Evolutionary conservation across 2,329 filamentous ascomycete species (phyloP), one percentile per base, ranked within the genome.

Genomic region (Calonectria ilicicola): DNA sequence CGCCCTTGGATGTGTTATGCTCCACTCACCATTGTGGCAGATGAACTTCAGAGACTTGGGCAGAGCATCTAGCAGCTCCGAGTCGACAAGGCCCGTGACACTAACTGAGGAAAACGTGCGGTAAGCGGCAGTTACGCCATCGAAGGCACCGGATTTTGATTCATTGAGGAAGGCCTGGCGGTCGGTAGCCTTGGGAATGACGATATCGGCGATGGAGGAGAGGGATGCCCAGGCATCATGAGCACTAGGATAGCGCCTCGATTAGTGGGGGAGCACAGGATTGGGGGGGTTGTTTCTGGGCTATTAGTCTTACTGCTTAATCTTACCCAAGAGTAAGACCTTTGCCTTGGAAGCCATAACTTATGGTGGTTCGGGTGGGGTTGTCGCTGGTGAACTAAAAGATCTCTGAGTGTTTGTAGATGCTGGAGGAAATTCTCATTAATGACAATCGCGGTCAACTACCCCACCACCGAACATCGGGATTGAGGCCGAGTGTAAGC

Each of bases 11-110:
- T 19, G 12, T 35, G 27, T n/a, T 53, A n/a, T n/a, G 64, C 17
- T 2, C 17, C n/a, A 79, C 84, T 73, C 79, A 91, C 87, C 90
- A 76, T 91, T 91, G 81, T 92, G 91, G 78, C 88, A 91, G 75
- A 93, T 84, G 78, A 90, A 93, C 72, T 85, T 85, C 51, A 92
- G 82, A 19, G 85, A 86, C n/a, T 81, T 75, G 5, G 91, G 91
- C 23, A 92, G 82, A 1, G 83, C 87, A 51, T 87, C 82, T 42
- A 96, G 83, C n/a, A 97, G 83, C 82, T 95, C 93, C 53, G 87
- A 87, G 81, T 97, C 93, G 74, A 97, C 85, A 23, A 86, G 83
- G 2, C 95, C 95, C 0, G 94, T 96, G 70, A 92, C 86, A 15
- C 80, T 80, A 49, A 90, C 85, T 38, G 92, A 94, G 53, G 83